These are phyloP conservation scores for Pseudopithomyces maydicus DNA, from an alignment of 2,329 filamentous ascomycete species.

Conservation along the genomic window DNA sequence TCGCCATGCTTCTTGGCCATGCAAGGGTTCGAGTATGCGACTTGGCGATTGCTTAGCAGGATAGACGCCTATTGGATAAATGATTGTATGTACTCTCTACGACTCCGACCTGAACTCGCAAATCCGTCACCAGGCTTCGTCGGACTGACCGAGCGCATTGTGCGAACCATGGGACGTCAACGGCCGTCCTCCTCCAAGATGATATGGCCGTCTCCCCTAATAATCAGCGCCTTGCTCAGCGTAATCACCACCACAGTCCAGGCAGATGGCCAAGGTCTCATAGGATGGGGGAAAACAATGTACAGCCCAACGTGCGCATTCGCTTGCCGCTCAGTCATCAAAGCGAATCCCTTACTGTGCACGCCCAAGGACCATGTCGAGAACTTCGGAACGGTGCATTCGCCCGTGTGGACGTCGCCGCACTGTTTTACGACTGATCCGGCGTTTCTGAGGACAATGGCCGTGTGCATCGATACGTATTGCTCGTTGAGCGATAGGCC, in stretches of 20 bases:
- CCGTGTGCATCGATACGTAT: conserved; percentile 28
- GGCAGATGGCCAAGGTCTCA: conserved; percentile 13
- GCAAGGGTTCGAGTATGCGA: not conserved
- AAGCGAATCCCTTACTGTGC: conserved; percentile 9
- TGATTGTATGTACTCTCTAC: not conserved
- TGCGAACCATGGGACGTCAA: not conserved
- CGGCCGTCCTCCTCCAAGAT: not conserved
- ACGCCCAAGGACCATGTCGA: not conserved
- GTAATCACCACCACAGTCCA: not conserved
- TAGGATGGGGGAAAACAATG: conserved; percentile 21
- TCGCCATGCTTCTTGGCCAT: not conserved
- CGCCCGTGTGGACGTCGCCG: conserved; percentile 15
- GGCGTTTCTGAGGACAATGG: conserved; percentile 22
- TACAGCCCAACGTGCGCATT: conserved; percentile 24
- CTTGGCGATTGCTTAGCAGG: not conserved
- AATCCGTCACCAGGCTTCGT: no score
- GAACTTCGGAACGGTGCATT: conserved; percentile 3
- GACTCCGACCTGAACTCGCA: no score
- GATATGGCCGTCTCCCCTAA: not conserved
- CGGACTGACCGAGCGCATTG: no score
- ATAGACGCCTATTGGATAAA: not conserved
- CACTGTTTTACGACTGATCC: conserved; percentile 24
- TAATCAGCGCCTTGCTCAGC: not conserved
- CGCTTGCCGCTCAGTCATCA: not conserved
- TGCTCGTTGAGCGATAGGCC: conserved; percentile 18